Percentiles rank a stretch among this genome's conserved stretches.
These are phyloP conservation scores for Metarhizium brunneum DNA, from an alignment of 2,329 filamentous ascomycete species.

Conservation along the genomic window DNA sequence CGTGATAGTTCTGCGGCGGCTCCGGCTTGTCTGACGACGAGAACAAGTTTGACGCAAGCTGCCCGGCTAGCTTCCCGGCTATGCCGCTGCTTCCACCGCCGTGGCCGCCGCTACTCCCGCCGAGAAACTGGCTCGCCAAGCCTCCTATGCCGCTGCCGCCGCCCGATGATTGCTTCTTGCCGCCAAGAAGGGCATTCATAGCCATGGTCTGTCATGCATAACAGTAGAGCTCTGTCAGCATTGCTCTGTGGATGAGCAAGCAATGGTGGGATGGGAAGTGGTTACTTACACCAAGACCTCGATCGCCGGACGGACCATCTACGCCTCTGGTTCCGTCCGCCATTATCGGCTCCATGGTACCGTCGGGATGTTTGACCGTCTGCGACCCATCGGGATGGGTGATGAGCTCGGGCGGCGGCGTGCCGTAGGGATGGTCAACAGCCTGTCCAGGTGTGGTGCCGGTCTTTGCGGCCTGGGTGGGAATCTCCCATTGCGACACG, in stretches of 20 bases:
- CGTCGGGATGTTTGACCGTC: slow-evolving; percentile 51
- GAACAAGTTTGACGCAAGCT: slow-evolving; percentile 47
- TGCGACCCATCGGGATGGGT: slow-evolving; percentile 54
- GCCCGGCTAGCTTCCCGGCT: slow-evolving; percentile 47
- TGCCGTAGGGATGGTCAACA: slow-evolving; percentile 53
- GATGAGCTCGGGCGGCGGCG: slow-evolving; percentile 47
- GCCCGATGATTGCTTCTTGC: slow-evolving; percentile 22
- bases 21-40: slow-evolving; percentile 38
- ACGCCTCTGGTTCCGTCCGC: slow-evolving; percentile 40
- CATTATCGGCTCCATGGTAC: slow-evolving; percentile 50
- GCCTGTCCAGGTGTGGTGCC: slow-evolving; percentile 49
- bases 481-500: slow-evolving; percentile 65
- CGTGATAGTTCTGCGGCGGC: slow-evolving; percentile 37
- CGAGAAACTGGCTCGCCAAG: slow-evolving; percentile 38
- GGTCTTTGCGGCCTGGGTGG: slow-evolving; percentile 53
- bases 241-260: neutral
- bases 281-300: slow-evolving; percentile 54
- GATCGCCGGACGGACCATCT: slow-evolving; percentile 46
- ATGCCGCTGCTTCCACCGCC: slow-evolving; percentile 29
- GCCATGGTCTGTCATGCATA: slow-evolving; percentile 41
- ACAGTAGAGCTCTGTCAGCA: neutral
- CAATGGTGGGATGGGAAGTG: neutral
- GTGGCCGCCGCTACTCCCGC: slow-evolving; percentile 23
- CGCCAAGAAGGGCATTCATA: slow-evolving; percentile 48
- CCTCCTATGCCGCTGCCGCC: slow-evolving; percentile 32